These are phyloP conservation scores for Parathielavia hyrcaniae DNA, from an alignment of 495 filamentous ascomycete species.

Conservation along the genomic window DNA sequence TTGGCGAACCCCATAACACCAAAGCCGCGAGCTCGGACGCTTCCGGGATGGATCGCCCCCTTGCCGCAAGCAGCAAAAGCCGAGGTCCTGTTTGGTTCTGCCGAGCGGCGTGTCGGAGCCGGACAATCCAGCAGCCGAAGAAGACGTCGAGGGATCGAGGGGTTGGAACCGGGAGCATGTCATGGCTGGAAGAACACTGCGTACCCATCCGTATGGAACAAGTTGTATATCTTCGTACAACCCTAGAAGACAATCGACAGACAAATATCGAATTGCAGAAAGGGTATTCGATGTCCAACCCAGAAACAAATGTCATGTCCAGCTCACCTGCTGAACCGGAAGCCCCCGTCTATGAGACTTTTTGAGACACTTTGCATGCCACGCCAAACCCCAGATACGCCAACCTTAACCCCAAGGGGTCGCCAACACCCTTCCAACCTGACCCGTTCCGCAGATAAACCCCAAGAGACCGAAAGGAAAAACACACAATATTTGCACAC, in stretches of 20 bases:
- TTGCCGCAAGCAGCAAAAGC: conserved; percentile 15
- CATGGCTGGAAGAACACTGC: too few relatives aligned
- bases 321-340: not conserved
- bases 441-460: not conserved
- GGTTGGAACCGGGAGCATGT: too few relatives aligned
- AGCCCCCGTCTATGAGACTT: conserved; percentile 5
- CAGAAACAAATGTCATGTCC: conserved; percentile 1
- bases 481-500: not conserved
- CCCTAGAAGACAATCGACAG: not conserved
- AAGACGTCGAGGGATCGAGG: not conserved
- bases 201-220: too few relatives aligned
- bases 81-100: conserved; percentile 21
- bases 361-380: conserved; percentile 9
- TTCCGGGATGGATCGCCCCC: conserved; percentile 23
- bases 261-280: conserved; percentile 6
- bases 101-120: conserved; percentile 2
- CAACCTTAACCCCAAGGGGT: not conserved
- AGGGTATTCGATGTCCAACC: conserved; percentile 5
- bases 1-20: conserved; percentile 11
- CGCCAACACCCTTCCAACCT: not conserved
- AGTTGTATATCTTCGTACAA: too few relatives aligned
- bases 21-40: conserved; percentile 25
- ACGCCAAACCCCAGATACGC: conserved; percentile 3
- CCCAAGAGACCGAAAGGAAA: conserved; percentile 2
- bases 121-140: not conserved